These are phyloP conservation scores for Cladosporium oxysporum DNA, from an alignment of 2,329 filamentous ascomycete species.

Conservation along the genomic window DNA sequence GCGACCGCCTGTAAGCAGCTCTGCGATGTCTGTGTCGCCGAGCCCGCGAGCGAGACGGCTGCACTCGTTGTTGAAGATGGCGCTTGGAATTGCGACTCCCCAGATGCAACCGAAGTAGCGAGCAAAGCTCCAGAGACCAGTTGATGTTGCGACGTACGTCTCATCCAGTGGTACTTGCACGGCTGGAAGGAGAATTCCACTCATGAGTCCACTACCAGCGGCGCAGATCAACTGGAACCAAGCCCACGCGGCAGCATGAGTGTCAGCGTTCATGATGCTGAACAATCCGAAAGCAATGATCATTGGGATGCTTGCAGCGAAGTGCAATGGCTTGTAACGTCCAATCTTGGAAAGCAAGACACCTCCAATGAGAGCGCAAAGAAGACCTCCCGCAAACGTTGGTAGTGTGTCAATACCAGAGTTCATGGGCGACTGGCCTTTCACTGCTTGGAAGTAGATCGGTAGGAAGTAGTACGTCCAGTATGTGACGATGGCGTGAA, in stretches of 20 bases:
- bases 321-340: slow-evolving; percentile 35
- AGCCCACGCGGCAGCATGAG: slow-evolving; percentile 44
- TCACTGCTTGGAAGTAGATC: slow-evolving; percentile 46
- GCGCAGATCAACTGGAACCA: slow-evolving; percentile 44
- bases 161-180: slow-evolving; percentile 45
- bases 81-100: slow-evolving; percentile 46
- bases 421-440: slow-evolving; percentile 41
- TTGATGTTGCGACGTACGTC: slow-evolving; percentile 39
- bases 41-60: slow-evolving; percentile 10
- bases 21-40: slow-evolving; percentile 1
- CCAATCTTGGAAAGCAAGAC: slow-evolving; percentile 35
- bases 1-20: slow-evolving; percentile 7
- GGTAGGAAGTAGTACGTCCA: slow-evolving; percentile 44
- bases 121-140: slow-evolving; percentile 47
- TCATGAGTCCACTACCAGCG: slow-evolving; percentile 44
- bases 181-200: slow-evolving; percentile 45
- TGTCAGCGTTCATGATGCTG: slow-evolving; percentile 40
- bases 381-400: slow-evolving; percentile 29
- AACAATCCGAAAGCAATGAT: slow-evolving; percentile 46
- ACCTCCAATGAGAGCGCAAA: slow-evolving; percentile 23
- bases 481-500: slow-evolving; percentile 40
- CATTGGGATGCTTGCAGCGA: slow-evolving; percentile 30
- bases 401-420: slow-evolving; percentile 44
- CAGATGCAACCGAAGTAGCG: slow-evolving; percentile 50
- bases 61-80: slow-evolving; percentile 41